Percentiles rank a stretch among this genome's conserved stretches.
Evolutionary conservation across 257 asterid species (phyloP).

Genomic region (Rhazya stricta): DNA sequence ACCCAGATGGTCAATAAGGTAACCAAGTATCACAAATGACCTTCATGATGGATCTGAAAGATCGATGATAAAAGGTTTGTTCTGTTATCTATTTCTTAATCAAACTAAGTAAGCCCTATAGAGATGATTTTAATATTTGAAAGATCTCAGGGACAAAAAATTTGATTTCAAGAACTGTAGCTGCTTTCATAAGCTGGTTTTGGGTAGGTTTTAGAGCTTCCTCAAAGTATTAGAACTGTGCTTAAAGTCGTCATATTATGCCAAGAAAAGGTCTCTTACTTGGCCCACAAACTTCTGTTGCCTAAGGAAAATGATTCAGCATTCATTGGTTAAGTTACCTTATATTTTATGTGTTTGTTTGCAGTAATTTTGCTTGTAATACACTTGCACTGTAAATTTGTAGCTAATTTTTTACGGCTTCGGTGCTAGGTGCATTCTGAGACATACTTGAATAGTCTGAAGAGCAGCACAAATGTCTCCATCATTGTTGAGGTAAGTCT

Average conservation of each 20-base stretch:
- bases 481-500: constrained; percentile 68
- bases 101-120: background rate
- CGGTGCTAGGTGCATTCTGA: constrained; percentile 80
- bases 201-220: background rate
- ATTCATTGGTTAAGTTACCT: background rate
- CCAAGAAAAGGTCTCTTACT: background rate
- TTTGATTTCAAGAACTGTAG: background rate
- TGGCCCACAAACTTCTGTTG: background rate
- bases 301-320: background rate
- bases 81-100: background rate
- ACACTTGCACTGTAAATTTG: background rate
- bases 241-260: background rate
- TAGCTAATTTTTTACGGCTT: constrained; percentile 11
- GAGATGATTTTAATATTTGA: background rate
- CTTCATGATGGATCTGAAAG: background rate
- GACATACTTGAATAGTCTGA: constrained; percentile 67
- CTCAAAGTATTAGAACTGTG: background rate
- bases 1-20: background rate
- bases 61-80: background rate
- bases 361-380: background rate
- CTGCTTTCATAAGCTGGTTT: background rate
- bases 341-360: background rate
- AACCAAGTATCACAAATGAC: background rate
- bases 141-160: background rate
- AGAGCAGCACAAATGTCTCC: constrained; percentile 63